Conservation (phyloP, 2,329 filamentous ascomycete species). For the Zymoseptoria crescenta region DNA sequence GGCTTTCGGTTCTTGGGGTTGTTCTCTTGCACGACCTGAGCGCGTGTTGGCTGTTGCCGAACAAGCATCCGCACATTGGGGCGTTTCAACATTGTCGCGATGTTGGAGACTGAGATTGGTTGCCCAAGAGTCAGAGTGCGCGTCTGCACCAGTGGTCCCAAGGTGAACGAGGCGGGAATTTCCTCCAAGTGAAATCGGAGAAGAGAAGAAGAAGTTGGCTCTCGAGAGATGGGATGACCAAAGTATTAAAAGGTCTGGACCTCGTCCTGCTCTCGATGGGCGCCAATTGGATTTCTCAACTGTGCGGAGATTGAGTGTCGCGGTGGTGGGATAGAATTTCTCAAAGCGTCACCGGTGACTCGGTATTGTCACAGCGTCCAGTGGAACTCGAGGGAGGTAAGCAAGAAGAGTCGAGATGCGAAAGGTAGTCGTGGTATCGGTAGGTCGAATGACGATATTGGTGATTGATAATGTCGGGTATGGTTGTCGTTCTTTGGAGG, state of each 20-base stretch:
- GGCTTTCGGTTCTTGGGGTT: constrained; percentile 55
- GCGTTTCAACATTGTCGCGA: constrained; percentile 41
- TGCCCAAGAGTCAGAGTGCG: not conserved
- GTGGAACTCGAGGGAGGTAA: not conserved
- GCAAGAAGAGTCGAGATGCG: constrained; percentile 5
- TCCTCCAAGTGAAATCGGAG: no score
- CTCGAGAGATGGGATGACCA: not conserved
- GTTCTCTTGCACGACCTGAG: constrained; percentile 21
- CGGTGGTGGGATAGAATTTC: not conserved
- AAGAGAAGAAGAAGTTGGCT: not conserved
- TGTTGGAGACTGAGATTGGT: no score
- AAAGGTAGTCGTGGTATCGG: constrained; percentile 4
- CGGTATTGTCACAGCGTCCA: not conserved
- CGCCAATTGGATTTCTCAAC: not conserved
- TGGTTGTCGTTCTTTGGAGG: constrained; percentile 4
- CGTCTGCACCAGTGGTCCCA: not conserved
- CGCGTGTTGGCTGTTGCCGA: constrained; percentile 16
- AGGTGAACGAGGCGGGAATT: not conserved
- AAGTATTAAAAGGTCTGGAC: not conserved
- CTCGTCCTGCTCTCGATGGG: not conserved
- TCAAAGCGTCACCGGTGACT: not conserved
- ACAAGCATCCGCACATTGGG: constrained; percentile 11
- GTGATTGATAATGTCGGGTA: constrained; percentile 3
- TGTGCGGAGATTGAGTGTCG: not conserved
- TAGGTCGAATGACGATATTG: not conserved